phyloP scores from a whole-genome alignment of 73 alveolate species.

The Blepharisma japonicum region DNA sequence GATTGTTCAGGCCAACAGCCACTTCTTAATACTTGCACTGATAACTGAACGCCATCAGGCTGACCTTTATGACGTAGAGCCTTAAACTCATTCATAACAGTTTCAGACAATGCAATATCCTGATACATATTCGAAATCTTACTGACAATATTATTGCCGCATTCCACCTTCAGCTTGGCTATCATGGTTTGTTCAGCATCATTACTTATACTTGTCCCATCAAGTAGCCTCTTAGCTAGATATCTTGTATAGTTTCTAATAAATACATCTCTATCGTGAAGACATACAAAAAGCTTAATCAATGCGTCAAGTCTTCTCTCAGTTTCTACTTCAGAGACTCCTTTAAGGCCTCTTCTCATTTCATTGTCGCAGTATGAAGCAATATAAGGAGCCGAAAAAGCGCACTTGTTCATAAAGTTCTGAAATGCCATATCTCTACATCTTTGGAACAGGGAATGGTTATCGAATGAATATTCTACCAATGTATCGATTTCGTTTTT shows the following conservation, averaged over 20 bases:
- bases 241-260: conserved; percentile 56
- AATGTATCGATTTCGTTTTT: conserved; percentile 81
- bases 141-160: conserved; percentile 69
- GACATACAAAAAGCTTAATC: conserved; percentile 71
- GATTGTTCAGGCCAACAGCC: conserved; percentile 77
- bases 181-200: conserved; percentile 72
- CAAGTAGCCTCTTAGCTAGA: conserved; percentile 66
- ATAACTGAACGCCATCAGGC: conserved; percentile 43
- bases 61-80: conserved; percentile 33
- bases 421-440: conserved; percentile 61
- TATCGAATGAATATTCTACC: conserved; percentile 65
- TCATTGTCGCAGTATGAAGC: conserved; percentile 78
- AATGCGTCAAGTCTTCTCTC: conserved; percentile 70
- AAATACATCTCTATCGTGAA: conserved; percentile 73
- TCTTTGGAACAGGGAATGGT: conserved; percentile 67
- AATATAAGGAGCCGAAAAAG: conserved; percentile 67
- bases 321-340: conserved; percentile 61
- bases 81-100: conserved; percentile 62
- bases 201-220: conserved; percentile 55
- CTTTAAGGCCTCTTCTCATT: conserved; percentile 78
- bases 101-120: conserved; percentile 69
- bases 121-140: conserved; percentile 73
- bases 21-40: conserved; percentile 54
- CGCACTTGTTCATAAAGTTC: conserved; percentile 69
- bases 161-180: conserved; percentile 72